A percentile compares a stretch with the other conserved stretches of the same genome.
These are phyloP conservation scores for Endoconidiophora polonica DNA, from an alignment of 2,329 filamentous ascomycete genomes.

Conservation along the genomic window DNA sequence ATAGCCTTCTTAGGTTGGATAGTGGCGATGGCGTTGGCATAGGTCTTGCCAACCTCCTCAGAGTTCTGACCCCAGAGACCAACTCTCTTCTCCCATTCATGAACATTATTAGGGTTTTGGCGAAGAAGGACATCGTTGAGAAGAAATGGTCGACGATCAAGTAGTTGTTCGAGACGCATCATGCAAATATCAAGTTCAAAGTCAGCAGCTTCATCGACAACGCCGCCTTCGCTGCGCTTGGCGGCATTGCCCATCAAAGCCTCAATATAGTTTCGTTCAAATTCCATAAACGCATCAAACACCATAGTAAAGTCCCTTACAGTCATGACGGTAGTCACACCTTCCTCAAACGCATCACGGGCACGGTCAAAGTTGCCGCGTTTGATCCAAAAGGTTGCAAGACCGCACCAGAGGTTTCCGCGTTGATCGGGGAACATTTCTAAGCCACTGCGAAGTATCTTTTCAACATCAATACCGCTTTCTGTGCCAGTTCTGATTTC, in stretches of 20 bases:
- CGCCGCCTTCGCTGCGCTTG: conserved; percentile 58
- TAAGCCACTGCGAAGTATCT: conserved; percentile 85
- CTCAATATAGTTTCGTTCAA: conserved; percentile 89
- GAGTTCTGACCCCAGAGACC: conserved; percentile 90
- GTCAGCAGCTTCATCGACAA: conserved; percentile 67
- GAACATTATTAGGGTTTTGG: conserved; percentile 91
- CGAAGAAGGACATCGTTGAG: conserved; percentile 89
- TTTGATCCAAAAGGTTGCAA: conserved; percentile 94
- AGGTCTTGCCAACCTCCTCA: conserved; percentile 78
- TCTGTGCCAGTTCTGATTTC: conserved; percentile 69
- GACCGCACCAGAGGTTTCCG: conserved; percentile 83
- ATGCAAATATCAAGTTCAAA: conserved; percentile 92
- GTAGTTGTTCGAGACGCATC: conserved; percentile 94
- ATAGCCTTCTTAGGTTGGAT: conserved; percentile 89
- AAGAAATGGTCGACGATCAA: conserved; percentile 90
- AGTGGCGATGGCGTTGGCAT: conserved; percentile 82
- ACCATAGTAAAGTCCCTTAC: conserved; percentile 93
- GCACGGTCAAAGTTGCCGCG: conserved; percentile 84
- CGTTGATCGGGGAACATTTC: conserved; percentile 81
- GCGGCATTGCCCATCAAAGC: conserved; percentile 81
- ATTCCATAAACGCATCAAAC: conserved; percentile 92
- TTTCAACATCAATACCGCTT: conserved; percentile 74
- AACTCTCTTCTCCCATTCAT: conserved; percentile 96
- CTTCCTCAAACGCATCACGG: conserved; percentile 87
- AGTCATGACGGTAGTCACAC: conserved; percentile 95